Conservation (phyloP, 768 basidiomycete genomes). For the Artomyces pyxidatus region DNA sequence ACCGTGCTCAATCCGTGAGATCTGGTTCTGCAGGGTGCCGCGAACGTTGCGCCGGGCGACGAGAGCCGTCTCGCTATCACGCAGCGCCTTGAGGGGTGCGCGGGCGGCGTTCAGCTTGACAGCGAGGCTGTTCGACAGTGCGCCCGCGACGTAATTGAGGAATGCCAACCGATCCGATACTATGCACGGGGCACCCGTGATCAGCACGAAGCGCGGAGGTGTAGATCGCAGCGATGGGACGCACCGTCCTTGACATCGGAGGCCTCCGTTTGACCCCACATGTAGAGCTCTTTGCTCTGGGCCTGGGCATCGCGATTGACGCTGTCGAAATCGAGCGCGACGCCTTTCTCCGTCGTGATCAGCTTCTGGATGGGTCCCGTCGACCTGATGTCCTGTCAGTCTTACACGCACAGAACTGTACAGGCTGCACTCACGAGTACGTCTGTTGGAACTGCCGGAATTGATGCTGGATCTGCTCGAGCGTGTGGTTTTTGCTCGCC, state of each 20-base stretch:
- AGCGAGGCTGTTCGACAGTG: slow-evolving; percentile 54
- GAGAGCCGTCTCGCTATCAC: slow-evolving; percentile 59
- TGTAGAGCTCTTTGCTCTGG: slow-evolving; percentile 79
- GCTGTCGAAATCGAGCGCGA: slow-evolving; percentile 67
- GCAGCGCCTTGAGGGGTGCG: slow-evolving; percentile 57
- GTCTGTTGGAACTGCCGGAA: slow-evolving; percentile 68
- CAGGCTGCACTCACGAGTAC: slow-evolving; percentile 43
- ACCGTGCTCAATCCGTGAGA: slow-evolving; percentile 57
- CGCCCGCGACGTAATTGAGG: slow-evolving; percentile 69
- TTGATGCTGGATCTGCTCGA: slow-evolving; percentile 64
- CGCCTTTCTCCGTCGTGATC: slow-evolving; percentile 70
- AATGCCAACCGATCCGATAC: slow-evolving; percentile 79
- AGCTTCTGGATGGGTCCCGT: slow-evolving; percentile 68
- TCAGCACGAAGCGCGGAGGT: not conserved
- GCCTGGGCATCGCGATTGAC: slow-evolving; percentile 57
- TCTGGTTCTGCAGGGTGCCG: slow-evolving; percentile 47
- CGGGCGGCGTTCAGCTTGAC: slow-evolving; percentile 57
- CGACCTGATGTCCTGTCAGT: slow-evolving; percentile 27
- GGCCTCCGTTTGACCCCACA: slow-evolving; percentile 69
- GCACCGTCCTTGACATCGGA: slow-evolving; percentile 72
- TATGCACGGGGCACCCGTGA: slow-evolving; percentile 18
- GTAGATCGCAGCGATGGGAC: slow-evolving; percentile 13
- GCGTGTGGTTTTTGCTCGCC: slow-evolving; percentile 34
- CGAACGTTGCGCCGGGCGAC: slow-evolving; percentile 57
- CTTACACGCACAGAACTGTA: not conserved